Percentiles rank a stretch among this genome's conserved stretches.
phyloP scores from a whole-genome alignment of 305 asterid species.

The Coffea humblotiana region DNA sequence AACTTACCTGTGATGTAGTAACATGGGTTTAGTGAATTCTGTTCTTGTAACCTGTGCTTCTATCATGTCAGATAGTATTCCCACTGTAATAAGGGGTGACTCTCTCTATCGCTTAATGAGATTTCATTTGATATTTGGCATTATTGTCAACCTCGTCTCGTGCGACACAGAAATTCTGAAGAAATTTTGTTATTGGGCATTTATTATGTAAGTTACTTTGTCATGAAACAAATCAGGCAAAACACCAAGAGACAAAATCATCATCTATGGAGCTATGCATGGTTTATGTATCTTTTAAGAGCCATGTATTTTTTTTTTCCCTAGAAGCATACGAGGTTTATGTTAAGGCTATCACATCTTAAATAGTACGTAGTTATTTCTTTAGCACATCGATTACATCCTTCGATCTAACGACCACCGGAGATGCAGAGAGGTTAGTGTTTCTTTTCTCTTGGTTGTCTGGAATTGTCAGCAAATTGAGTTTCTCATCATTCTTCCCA shows the following conservation, averaged over 20 bases:
- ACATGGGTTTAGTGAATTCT: neutral
- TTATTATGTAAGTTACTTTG: neutral
- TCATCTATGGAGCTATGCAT: neutral
- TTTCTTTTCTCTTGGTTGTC: slow-evolving; percentile 24
- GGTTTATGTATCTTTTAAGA: neutral
- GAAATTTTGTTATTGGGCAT: neutral
- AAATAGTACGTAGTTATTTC: slow-evolving; percentile 21
- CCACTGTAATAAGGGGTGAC: neutral
- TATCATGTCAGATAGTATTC: neutral
- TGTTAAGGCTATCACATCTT: neutral
- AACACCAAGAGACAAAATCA: neutral
- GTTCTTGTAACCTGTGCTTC: neutral
- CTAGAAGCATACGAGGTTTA: neutral
- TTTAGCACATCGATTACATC: slow-evolving; percentile 29
- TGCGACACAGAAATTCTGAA: neutral
- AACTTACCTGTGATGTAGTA: neutral
- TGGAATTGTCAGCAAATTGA: slow-evolving; percentile 16
- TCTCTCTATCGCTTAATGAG: neutral
- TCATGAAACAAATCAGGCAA: neutral
- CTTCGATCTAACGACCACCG: slow-evolving; percentile 35
- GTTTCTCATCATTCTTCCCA: slow-evolving; percentile 13
- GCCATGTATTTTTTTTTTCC: neutral
- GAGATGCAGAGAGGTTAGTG: slow-evolving; percentile 36
- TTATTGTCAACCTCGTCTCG: neutral
- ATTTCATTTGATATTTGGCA: neutral